phyloP scores from a whole-genome alignment of 2,329 filamentous ascomycete species.

The Cordyceps sp. region DNA sequence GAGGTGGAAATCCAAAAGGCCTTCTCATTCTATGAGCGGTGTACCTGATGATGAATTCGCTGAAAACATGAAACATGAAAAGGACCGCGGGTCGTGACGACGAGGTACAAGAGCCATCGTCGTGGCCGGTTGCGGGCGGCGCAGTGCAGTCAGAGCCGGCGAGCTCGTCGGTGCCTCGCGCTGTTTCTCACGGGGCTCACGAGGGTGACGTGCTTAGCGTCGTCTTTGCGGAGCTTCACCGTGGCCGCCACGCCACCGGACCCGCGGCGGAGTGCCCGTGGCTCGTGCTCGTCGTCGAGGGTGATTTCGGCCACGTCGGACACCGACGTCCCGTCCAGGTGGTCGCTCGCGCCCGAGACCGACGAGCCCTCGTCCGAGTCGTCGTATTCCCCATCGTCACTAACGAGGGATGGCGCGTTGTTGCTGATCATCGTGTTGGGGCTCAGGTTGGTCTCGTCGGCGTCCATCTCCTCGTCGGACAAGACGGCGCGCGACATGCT shows the following conservation, averaged over 20 bases:
- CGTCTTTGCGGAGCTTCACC: conserved; percentile 35
- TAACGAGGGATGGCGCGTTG: conserved; percentile 63
- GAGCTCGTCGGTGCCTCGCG: conserved; percentile 14
- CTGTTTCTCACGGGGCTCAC: conserved; percentile 31
- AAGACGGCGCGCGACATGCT: conserved; percentile 8
- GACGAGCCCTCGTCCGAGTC: conserved; percentile 50
- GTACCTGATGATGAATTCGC: too few species aligned
- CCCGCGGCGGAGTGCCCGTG: conserved; percentile 25
- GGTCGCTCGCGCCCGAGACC: conserved; percentile 39
- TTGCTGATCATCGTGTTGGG: conserved; percentile 56
- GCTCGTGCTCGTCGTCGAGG: conserved; percentile 38
- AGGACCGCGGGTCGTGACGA: too few species aligned
- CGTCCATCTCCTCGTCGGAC: conserved; percentile 31
- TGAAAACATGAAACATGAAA: too few species aligned
- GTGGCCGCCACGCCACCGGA: conserved; percentile 24
- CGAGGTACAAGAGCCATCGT: too few species aligned
- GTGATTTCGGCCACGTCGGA: conserved; percentile 46
- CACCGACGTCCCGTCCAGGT: conserved; percentile 39
- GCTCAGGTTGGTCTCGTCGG: conserved; percentile 45
- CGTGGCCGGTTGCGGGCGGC: too few species aligned
- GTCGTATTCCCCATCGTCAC: conserved; percentile 66
- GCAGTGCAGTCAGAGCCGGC: too few species aligned
- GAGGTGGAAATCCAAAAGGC: too few species aligned
- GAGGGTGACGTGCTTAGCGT: conserved; percentile 37
- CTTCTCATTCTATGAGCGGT: too few species aligned